These are phyloP conservation scores for Acephala macrosclerotiorum DNA, from an alignment of 2,329 filamentous ascomycete species.

Conservation along the genomic window DNA sequence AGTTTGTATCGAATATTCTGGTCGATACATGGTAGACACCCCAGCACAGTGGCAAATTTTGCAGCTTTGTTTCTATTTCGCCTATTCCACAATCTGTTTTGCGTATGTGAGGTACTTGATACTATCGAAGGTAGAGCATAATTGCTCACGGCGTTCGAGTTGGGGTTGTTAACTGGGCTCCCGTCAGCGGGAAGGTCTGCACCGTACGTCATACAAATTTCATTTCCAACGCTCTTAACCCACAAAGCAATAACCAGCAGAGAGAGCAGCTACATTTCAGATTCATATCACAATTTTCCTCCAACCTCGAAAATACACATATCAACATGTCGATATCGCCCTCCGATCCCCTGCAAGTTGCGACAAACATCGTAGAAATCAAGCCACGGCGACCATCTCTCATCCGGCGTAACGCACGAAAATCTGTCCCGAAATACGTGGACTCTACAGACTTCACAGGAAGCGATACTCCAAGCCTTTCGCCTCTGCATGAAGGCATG, in stretches of 20 bases:
- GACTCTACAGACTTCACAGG: not conserved
- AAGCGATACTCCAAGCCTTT: not conserved
- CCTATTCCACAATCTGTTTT: not conserved
- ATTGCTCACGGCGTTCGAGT: not conserved
- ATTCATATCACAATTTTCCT: no score
- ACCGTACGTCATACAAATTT: not conserved
- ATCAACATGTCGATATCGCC: no score
- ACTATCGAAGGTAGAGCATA: not conserved
- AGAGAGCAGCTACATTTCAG: no score
- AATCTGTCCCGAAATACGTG: no score
- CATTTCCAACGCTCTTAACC: not conserved
- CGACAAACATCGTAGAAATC: no score
- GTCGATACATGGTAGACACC: slow-evolving; percentile 1
- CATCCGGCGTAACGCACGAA: no score
- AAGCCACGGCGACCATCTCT: no score
- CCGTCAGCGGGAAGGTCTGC: no score
- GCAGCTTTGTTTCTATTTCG: not conserved
- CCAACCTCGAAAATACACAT: no score
- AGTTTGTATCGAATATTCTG: not conserved
- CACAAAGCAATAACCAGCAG: no score
- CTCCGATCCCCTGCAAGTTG: no score
- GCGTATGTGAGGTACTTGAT: not conserved
- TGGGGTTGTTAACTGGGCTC: no score
- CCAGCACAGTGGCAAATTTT: not conserved
- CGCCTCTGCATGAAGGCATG: not conserved